Conservation (phyloP, 2,329 filamentous ascomycete genomes). For the Aspergillus flavus region DNA sequence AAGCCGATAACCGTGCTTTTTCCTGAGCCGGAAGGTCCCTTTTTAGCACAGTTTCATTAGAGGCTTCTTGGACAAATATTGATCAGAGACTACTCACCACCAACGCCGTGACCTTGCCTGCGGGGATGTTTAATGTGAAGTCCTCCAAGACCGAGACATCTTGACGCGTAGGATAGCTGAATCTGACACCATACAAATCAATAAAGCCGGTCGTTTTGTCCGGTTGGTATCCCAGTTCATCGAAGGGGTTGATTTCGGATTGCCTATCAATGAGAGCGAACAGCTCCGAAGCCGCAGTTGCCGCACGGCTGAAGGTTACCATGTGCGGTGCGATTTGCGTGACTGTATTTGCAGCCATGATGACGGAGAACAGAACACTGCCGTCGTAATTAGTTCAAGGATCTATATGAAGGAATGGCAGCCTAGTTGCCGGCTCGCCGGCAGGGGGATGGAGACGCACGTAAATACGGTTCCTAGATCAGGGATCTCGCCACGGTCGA, state of each 20-base stretch:
- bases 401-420: neutral
- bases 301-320: constrained; percentile 42
- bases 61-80: neutral
- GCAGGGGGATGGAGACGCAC: constrained; percentile 1
- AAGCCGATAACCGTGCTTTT: constrained; percentile 75
- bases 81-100: neutral
- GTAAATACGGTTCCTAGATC: constrained; percentile 32
- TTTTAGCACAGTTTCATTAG: neutral
- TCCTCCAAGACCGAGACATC: constrained; percentile 39
- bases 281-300: constrained; percentile 45
- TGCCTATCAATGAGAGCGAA: constrained; percentile 41
- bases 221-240: constrained; percentile 16
- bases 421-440: too few species aligned
- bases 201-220: constrained; percentile 15
- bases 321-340: constrained; percentile 37
- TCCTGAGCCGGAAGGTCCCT: constrained; percentile 69
- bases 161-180: constrained; percentile 41
- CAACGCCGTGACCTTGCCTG: constrained; percentile 58
- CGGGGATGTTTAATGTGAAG: constrained; percentile 37
- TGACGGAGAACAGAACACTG: constrained; percentile 28
- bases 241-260: constrained; percentile 31
- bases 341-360: constrained; percentile 40
- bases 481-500: constrained; percentile 28
- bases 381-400: too few species aligned
- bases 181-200: constrained; percentile 36